Evolutionary conservation across 2,329 filamentous ascomycete genomes (phyloP), one percentile per base, ranked within the genome.

Genomic region (Bisporella sp.): DNA sequence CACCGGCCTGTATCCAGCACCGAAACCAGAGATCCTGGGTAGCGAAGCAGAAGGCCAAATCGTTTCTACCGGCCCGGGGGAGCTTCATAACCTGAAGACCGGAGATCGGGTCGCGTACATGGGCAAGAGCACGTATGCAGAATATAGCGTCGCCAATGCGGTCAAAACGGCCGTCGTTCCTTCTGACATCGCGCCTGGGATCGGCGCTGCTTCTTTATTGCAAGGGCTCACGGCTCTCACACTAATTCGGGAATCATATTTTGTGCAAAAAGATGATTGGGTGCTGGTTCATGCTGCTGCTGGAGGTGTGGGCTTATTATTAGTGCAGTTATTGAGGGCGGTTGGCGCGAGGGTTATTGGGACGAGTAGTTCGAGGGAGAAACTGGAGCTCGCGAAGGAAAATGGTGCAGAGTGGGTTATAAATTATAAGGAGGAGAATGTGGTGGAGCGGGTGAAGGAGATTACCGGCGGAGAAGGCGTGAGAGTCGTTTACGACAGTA

Each of bases 191-290:
- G 62, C 73, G 2, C 75, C 78, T 1, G 79, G 86, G 42, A 70
- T 79, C 6, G 86, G 82, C 4, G 82, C 85, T 31, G 87, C 87
- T 0, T 73, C 79, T 0, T 69, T 89, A 8, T 72, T 95, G 5
- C 91, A 95, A 65, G 90, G 89, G 1, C 73, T 96, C 39, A 96
- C 90, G 2, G 89, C 90, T 0, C 74, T 93, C 58, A 87, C 89
- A 0, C 75, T 96, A 31, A 79, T 89, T 52, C 81, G 85, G 51
- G 89, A 95, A 66, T 79, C 87, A 3, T 74, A 86, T 57, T 63
- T 73, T 1, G 88, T 93, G 4, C 74, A 89, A 65, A 75, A 80
- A 57, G 87, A 84, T 1, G 88, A 95, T 59, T 93, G 86, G 82
- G 76, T 89, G 0, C 78, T 96, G 2, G 82, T 96, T 12, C 89